phyloP scores from a whole-genome alignment of 2,329 filamentous ascomycete species.

The Bipolaris zeicola region DNA sequence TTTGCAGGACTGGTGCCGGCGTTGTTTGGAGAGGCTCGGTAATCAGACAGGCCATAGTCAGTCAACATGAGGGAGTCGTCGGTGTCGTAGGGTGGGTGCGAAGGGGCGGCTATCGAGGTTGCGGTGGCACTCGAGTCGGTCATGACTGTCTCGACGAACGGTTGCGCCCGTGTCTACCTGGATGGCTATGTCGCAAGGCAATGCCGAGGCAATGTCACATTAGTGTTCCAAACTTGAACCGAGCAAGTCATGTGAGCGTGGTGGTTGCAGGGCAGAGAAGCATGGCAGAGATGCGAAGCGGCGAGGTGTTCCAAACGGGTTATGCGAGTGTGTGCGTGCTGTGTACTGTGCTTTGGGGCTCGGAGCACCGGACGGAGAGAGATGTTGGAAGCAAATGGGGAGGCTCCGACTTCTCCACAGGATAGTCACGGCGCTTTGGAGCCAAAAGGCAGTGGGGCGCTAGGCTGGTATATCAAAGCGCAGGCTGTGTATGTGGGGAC shows the following conservation, averaged over 20 bases:
- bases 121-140: slow-evolving; percentile 35
- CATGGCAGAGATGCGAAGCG: slow-evolving; percentile 10
- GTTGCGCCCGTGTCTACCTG: slow-evolving; percentile 22
- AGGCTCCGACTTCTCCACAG: slow-evolving; percentile 25
- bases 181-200: slow-evolving; percentile 10
- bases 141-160: slow-evolving; percentile 29
- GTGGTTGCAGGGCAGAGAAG: background rate
- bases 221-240: slow-evolving; percentile 9
- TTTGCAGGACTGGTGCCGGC: slow-evolving; percentile 31
- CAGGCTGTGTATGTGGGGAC: slow-evolving; percentile 22
- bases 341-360: slow-evolving; percentile 4
- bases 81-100: slow-evolving; percentile 36
- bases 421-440: slow-evolving; percentile 9
- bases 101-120: slow-evolving; percentile 37
- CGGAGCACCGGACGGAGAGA: slow-evolving; percentile 15
- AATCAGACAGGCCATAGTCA: slow-evolving; percentile 44
- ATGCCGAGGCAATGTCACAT: slow-evolving; percentile 29
- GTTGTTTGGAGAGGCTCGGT: slow-evolving; percentile 33
- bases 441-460: slow-evolving; percentile 23
- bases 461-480: slow-evolving; percentile 17
- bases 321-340: slow-evolving; percentile 6
- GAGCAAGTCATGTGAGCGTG: slow-evolving; percentile 11
- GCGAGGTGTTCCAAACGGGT: background rate
- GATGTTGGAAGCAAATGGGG: slow-evolving; percentile 7
- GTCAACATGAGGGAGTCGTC: slow-evolving; percentile 44